Evolutionary conservation across 345 rosid genomes (phyloP), one percentile per base, ranked within the genome.

Genomic region (Kandelia obovata): DNA sequence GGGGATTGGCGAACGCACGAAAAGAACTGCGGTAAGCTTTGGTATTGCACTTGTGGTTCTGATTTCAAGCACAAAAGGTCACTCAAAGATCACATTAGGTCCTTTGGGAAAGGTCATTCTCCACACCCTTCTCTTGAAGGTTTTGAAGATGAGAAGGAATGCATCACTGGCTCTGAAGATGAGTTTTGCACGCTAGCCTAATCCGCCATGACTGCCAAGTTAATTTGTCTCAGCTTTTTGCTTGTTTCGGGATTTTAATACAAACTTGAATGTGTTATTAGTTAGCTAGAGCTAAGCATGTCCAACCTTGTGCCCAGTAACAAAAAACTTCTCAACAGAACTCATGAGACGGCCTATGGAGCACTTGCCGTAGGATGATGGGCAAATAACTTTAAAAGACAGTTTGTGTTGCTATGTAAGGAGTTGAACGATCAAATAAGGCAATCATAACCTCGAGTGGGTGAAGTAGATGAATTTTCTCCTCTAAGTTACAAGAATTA

Each of bases 1-100:
- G 99, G 99, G 2, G 99, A 95, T 52, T 95, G 99, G 99, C 76
- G 99, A 61, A 95, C 99, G 13, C 99, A 95, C 64, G 99, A 95
- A 73, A 95, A 95, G 81, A 95, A 95, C 16, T 95, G 99, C 57
- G 99, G 99, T 21, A 95, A 95, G 81, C 23, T 95, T 21, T 95
- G 99, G 99, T 95, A 88, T 71, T 95, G 99, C 80, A 84, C 84
- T 53, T 95, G 99, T 47, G 98, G 99, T 10, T 95, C 99, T 0
- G 99, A 95, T 81, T 95, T 95, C 69, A 95, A 95, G 75, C 99
- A 95, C 82, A 95, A 95, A 82, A 82, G 99, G 62, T 95, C 99
- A 16, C 90, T 95, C 35, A 95, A 95, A 75, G 99, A 95, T 72
- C 99, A 95, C 74, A 84, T 95, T 58, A 86, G 91, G 80, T 92